Conservation (phyloP, 495 filamentous ascomycete species). For the Bombardia bombarda region DNA sequence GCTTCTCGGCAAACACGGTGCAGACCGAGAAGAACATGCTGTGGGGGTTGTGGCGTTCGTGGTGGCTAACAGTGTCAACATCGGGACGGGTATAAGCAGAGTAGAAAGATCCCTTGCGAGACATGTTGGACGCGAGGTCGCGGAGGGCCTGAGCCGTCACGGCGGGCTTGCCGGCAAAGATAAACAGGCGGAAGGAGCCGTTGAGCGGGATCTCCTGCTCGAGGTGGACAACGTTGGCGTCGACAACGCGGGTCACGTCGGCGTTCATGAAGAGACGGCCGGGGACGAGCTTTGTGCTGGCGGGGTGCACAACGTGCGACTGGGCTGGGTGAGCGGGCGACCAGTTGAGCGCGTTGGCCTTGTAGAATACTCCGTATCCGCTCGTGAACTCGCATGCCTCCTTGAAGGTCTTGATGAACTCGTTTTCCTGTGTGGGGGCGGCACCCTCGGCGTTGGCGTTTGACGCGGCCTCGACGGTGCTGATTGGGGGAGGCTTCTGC, state of each 20-base stretch:
- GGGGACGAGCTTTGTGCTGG: conserved; percentile 51
- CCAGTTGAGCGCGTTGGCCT: conserved; percentile 52
- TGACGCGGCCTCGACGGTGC: conserved; percentile 39
- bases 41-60: conserved; percentile 77
- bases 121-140: conserved; percentile 58
- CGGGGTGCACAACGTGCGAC: conserved; percentile 57
- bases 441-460: conserved; percentile 13
- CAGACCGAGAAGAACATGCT: conserved; percentile 71
- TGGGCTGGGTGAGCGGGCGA: conserved; percentile 63
- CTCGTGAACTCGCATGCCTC: conserved; percentile 64
- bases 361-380: conserved; percentile 64
- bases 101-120: conserved; percentile 62
- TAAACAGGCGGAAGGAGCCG: conserved; percentile 76
- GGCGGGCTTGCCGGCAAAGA: conserved; percentile 67
- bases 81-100: conserved; percentile 54
- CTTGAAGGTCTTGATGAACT: conserved; percentile 63
- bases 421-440: conserved; percentile 47
- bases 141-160: conserved; percentile 52
- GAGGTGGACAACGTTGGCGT: conserved; percentile 78
- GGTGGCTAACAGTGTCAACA: conserved; percentile 57
- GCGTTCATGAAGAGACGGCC: conserved; percentile 68
- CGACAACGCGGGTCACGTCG: conserved; percentile 73
- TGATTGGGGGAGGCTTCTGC: conserved; percentile 46
- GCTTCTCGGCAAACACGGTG: conserved; percentile 58
- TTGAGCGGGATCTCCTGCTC: conserved; percentile 85